Percentiles rank a stretch among this genome's conserved stretches.
Conservation (phyloP, 306 rosid genomes). For the Phaseolus lunatus region DNA sequence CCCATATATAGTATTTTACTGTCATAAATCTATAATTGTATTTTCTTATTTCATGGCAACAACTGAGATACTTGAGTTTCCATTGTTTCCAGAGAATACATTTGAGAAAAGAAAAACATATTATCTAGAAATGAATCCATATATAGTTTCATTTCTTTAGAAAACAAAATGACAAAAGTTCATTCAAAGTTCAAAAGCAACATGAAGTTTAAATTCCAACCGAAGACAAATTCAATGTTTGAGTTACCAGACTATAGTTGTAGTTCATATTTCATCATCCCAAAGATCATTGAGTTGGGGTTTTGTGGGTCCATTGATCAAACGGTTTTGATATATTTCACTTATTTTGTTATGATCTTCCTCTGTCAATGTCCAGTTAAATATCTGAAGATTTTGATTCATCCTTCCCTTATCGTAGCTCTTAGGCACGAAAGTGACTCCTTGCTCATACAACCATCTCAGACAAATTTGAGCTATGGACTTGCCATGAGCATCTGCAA, state of each 20-base stretch:
- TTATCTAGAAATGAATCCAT: background rate
- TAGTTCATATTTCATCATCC: slow-evolving; percentile 49
- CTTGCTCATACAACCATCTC: slow-evolving; percentile 66
- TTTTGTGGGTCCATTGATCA: slow-evolving; percentile 62
- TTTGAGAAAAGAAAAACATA: background rate
- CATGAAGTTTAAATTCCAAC: background rate
- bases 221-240: background rate
- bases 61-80: too few species aligned
- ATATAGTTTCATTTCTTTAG: background rate
- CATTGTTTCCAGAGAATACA: too few species aligned
- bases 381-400: slow-evolving; percentile 59
- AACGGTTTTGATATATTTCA: slow-evolving; percentile 51
- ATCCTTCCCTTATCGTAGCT: slow-evolving; percentile 66
- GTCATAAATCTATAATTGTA: too few species aligned
- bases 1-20: too few species aligned
- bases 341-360: slow-evolving; percentile 50
- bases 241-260: background rate
- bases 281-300: slow-evolving; percentile 54
- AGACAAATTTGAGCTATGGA: slow-evolving; percentile 60
- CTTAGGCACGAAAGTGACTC: slow-evolving; percentile 58
- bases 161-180: background rate
- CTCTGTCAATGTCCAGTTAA: slow-evolving; percentile 56
- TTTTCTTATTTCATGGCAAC: too few species aligned
- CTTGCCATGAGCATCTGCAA: slow-evolving; percentile 56
- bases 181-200: background rate